phyloP scores from a whole-genome alignment of 805 yeast species.

The Candida germanica region DNA sequence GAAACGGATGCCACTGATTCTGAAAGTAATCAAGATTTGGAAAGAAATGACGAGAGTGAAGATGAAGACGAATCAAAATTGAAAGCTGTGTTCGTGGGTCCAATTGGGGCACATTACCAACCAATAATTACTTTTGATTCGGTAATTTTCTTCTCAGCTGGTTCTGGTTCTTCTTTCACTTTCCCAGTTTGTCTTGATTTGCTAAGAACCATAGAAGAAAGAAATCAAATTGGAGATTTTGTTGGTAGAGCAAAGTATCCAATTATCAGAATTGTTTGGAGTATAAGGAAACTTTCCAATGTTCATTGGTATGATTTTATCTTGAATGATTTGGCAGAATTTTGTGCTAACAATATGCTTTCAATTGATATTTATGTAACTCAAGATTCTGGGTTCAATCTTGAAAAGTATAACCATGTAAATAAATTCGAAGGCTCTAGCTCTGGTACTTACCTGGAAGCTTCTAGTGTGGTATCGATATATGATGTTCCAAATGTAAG shows the following conservation, averaged over 20 bases:
- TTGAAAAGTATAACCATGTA: background rate
- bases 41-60: background rate
- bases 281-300: slow-evolving; percentile 22
- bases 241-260: slow-evolving; percentile 29
- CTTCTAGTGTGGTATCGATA: background rate
- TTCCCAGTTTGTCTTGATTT: slow-evolving; percentile 45
- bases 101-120: slow-evolving; percentile 44
- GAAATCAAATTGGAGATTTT: slow-evolving; percentile 27
- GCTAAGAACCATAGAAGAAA: slow-evolving; percentile 23
- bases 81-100: slow-evolving; percentile 43
- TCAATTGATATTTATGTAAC: slow-evolving; percentile 29
- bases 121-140: slow-evolving; percentile 42
- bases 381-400: slow-evolving; percentile 13
- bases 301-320: slow-evolving; percentile 36
- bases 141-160: slow-evolving; percentile 37
- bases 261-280: slow-evolving; percentile 32
- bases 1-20: background rate
- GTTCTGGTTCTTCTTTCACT: slow-evolving; percentile 46
- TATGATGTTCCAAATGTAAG: slow-evolving; percentile 3
- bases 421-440: background rate
- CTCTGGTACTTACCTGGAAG: background rate
- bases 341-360: slow-evolving; percentile 19
- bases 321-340: slow-evolving; percentile 26
- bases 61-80: slow-evolving; percentile 16
- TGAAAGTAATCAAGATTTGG: slow-evolving; percentile 4